Evolutionary conservation across 345 rosid species (phyloP), one percentile per base, ranked within the genome.

Genomic region (Eucalyptus polyanthemos): DNA sequence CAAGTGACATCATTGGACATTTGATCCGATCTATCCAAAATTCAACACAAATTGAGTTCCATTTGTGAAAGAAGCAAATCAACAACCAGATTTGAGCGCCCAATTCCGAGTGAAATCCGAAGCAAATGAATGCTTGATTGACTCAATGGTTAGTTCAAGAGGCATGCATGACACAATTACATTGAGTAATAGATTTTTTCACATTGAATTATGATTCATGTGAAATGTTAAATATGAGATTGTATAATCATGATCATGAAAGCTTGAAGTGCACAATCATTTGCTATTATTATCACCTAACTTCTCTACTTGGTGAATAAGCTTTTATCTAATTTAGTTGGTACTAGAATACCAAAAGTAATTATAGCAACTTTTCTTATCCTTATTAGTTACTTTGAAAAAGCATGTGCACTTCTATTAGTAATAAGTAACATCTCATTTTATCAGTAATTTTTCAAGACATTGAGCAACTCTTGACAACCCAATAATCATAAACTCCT

Each of bases 31-130:
- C 5, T 0, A 17, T 65, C 19, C 19, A 7, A 29, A 65, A 14
- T 14, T 65, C 1, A 37, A 65, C 0, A 0, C 3, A 2, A 65
- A 58, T 1, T 6, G 34, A 29, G 34, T 62, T 62, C 1, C 3
- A 62, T 62, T 29, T 62, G 16, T 62, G 3, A 16, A 62, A 62
- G 34, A 29, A 62, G 69, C 34, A 4, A 14, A 29, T 17, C 16
- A 29, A 45, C 4, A 45, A 29, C 3, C 3, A 0, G 34, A 62
- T 29, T 3, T 14, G 5, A 29, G 1, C 4, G 40, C 11, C 1
- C 4, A 22, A 10, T 5, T 56, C 11, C 0, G 3, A 16, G 40
- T 15, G 40, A 31, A 67, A n/a, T 19, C 31, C 10, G 6, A 8
- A 31, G 76, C 40, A 7, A 65, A 65, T 40, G 1, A 5, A 40